Base-by-base conservation (phyloP, 345 rosid species). In the Citrus australasica region DNA sequence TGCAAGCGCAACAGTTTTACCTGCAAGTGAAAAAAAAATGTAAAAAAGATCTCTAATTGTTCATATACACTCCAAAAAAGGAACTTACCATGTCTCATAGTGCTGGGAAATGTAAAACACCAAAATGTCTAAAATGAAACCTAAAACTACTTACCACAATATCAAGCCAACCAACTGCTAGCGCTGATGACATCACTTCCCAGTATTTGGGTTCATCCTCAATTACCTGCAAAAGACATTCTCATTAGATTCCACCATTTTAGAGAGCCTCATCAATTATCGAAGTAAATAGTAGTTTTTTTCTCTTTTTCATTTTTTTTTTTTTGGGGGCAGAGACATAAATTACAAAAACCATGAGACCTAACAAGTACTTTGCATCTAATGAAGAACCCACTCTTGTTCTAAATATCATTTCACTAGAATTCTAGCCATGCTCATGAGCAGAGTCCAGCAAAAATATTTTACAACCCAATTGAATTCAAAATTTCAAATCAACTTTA, bases 151-250 rank as follows among this genome's bases (percentile, higher is more conserved):
- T 60, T 70, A 96, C 97, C 89, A 89, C 97, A 63, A 90, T 94
- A 80, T 94, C 95, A 62, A 92, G 86, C 98, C 98, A 96, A 77
- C 99, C 99, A 84, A 96, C 89, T 55, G 96, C 91, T 42, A 93
- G 78, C 40, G 93, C 96, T 53, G 97, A 92, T 64, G 92, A 79
- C 83, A 92, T 86, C 73, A 91, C 91, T 81, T 89, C 94, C 99
- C 99, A 95, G 78, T 91, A 95, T 83, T 81, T 88, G 61, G 92
- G 86, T 83, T 91, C 84, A 79, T 93, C 93, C 86, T 93, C 98
- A 69, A 91, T 77, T 33, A 84, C 93, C 99, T 95, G 85, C 82
- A 76, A n/a, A 59, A 56, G 67, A 64, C 58, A 48, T 59, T 72
- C 73, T 19, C 56, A 73, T 67, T 56, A 48, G 67, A 28, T 28